Evolutionary conservation across 164 flowering plant species (phyloP), one percentile per base, ranked within the genome.

Genomic region (Chimonanthus salicifolius): DNA sequence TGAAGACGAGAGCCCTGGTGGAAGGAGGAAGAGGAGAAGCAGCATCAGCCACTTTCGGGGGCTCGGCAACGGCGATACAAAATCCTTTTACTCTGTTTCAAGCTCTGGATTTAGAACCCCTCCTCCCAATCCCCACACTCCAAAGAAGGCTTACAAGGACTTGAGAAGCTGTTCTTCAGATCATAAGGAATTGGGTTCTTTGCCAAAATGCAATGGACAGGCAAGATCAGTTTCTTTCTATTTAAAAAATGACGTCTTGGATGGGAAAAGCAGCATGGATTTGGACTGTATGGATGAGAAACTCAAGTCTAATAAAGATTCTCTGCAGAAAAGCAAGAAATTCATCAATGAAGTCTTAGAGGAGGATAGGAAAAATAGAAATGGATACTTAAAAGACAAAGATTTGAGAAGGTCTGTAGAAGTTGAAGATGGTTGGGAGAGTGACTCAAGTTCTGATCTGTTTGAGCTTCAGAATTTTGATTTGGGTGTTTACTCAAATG

Each of bases 361-460:
- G 5, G 83, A 81, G n/a, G 68, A 72, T 64, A 47, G 51, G 74
- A 72, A 5, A 6, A 3, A 51, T 10, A 6, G 60, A 2, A 5
- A 18, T 60, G 64, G 64, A 6, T 10, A 58, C 46, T 71, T 60
- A n/a, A 48, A 58, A 20, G 60, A 71, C 45, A n/a, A 54, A 18
- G 66, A 44, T 13, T 18, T 4, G 6, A 80, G 51, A 51, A 81
- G 76, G n/a, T 65, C 6, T 45, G 48, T 54, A 65, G 80, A 70
- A 33, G 78, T 67, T 5, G 94, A 87, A 71, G 92, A 84, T 75
- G 91, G 88, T 66, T 60, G 71, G 45, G 94, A 92, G 5, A 94
- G 95, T 79, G 98, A 94, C 77, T 86, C 98, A 71, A 92, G 98
- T 74, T 94, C 98, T 65, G 98, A 94, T 84, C 78, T 94, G 76